Base-by-base conservation (phyloP, 192 early-diverging fungal species). In the Endogone sp. region DNA sequence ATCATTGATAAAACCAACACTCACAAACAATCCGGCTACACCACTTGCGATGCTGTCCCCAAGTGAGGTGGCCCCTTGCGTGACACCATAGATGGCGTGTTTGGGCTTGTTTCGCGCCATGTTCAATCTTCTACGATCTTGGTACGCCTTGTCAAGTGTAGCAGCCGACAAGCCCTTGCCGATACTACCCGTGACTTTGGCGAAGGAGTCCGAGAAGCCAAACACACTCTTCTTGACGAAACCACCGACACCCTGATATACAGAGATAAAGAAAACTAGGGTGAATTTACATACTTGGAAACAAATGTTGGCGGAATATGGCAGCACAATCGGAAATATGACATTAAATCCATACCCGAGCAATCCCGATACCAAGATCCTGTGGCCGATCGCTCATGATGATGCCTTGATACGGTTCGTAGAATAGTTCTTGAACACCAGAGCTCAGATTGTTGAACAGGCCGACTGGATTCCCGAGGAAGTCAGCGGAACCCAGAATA, bases 401-500 rank as follows among this genome's bases (percentile, higher is more conserved):
- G 64, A 97, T 92, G 3, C 97, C 97, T 83, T 96, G 93, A 71
- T 95, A 91, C 0, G 97, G 97, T 73, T 99, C 96, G 79, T 98
- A 99, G 75, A 99, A 99, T 56, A 98, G 89, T 71, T 98, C 98
- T 3, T 85, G 84, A 1, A 98, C 95, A 4, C 98, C 98, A 0
- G 94, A 95, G 68, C 93, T 92, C 60, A 99, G 86, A 68, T 89
- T 98, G 79, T 89, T 97, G 79, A 99, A 99, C 21, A 99, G 75
- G 2, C 98, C 96, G 2, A 99, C 95, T 2, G 98, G 98, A 67
- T 99, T 99, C 27, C 98, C 98, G 61, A 99, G 83, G 68, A 99
- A 89, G 70, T 99, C 96, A 20, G 96, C 96, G 22, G 95, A 95
- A 10, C 98, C 98, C 6, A 98, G 74, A n/a, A 95, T 82, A 72